Evolutionary conservation across 768 basidiomycete species (phyloP).

Genomic region (Holtermanniella nyarrowii): DNA sequence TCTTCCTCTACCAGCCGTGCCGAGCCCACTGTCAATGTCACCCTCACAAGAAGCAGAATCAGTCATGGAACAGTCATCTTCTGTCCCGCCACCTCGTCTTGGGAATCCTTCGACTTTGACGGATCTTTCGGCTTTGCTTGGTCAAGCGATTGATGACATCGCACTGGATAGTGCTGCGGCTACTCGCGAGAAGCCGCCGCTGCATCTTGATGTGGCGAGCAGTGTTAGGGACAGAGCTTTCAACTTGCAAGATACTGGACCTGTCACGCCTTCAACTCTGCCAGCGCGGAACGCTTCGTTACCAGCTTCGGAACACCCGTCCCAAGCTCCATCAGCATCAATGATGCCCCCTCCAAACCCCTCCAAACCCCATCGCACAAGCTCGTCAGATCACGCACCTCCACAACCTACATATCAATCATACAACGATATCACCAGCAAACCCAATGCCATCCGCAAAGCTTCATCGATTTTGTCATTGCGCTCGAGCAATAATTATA

Average conservation of each 20-base stretch:
- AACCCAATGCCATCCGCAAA: background rate
- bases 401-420: background rate
- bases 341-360: background rate
- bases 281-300: slow-evolving; percentile 9
- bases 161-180: slow-evolving; percentile 20
- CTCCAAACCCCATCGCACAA: slow-evolving; percentile 7
- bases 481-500: slow-evolving; percentile 2
- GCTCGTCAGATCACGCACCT: background rate
- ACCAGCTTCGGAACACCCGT: too few species aligned
- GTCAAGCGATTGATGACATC: slow-evolving; percentile 34
- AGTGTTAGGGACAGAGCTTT: slow-evolving; percentile 8
- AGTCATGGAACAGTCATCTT: background rate
- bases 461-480: background rate
- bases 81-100: background rate
- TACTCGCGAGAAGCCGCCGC: slow-evolving; percentile 7
- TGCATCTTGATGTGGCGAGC: background rate
- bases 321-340: background rate
- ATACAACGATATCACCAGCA: background rate
- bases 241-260: slow-evolving; percentile 1
- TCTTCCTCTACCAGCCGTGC: too few species aligned
- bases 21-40: too few species aligned
- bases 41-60: too few species aligned
- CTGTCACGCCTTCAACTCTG: slow-evolving; percentile 12
- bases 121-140: slow-evolving; percentile 33
- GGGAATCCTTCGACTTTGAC: slow-evolving; percentile 12